Evolutionary conservation across 148 eudicot genomes (phyloP).

Genomic region (Vaccinium myrtillus): DNA sequence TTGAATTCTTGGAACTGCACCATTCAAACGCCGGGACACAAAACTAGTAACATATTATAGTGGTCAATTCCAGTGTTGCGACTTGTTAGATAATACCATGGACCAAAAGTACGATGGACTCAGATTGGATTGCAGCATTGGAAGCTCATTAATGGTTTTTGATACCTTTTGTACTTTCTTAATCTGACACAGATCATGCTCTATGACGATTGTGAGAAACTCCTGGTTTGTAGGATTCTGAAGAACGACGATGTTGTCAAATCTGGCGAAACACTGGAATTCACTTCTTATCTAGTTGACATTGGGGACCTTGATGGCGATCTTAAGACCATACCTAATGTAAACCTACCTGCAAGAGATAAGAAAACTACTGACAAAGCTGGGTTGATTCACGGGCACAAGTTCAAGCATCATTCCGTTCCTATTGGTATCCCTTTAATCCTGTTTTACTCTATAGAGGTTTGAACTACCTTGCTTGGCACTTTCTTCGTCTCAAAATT

Average conservation of each 20-base stretch:
- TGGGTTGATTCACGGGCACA: slow-evolving; percentile 23
- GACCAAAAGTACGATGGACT: background rate
- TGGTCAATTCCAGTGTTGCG: background rate
- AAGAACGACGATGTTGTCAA: slow-evolving; percentile 55
- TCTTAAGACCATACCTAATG: slow-evolving; percentile 21
- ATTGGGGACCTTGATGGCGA: slow-evolving; percentile 51
- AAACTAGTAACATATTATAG: background rate
- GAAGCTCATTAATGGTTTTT: background rate
- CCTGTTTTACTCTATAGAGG: background rate
- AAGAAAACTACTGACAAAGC: slow-evolving; percentile 28
- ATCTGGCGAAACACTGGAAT: slow-evolving; percentile 60
- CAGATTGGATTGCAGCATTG: slow-evolving; percentile 5
- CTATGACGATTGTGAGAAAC: slow-evolving; percentile 64
- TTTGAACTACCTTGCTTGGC: background rate
- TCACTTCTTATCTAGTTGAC: slow-evolving; percentile 68
- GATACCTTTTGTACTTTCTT: background rate
- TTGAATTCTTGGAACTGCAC: background rate
- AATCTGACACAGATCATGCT: slow-evolving; percentile 48
- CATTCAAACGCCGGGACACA: background rate
- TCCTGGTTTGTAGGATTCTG: slow-evolving; percentile 50
- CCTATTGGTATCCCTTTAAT: slow-evolving; percentile 27
- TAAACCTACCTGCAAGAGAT: slow-evolving; percentile 28
- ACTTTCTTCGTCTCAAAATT: background rate
- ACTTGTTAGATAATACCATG: background rate
- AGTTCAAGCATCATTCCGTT: slow-evolving; percentile 24